Percentiles rank a stretch among this genome's conserved stretches.
These are phyloP conservation scores for Leccinum incarnatum DNA, from an alignment of 768 basidiomycete species.

Conservation along the genomic window DNA sequence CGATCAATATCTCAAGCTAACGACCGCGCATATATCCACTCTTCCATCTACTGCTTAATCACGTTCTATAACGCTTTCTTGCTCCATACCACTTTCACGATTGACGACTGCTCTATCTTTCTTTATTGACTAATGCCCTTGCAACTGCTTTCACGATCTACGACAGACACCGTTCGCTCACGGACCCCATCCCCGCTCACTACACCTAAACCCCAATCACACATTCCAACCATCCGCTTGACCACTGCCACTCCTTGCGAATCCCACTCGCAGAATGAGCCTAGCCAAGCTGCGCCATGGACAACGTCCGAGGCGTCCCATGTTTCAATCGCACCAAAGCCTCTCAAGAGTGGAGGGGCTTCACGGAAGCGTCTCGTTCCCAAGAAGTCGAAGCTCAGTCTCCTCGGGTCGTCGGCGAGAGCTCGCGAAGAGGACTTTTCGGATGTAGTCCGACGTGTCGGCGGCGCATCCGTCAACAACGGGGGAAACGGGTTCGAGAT, in stretches of 20 bases:
- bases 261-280: slow-evolving; percentile 34
- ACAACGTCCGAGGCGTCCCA: slow-evolving; percentile 6
- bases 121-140: slow-evolving; percentile 28
- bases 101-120: slow-evolving; percentile 15
- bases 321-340: slow-evolving; percentile 31
- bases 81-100: slow-evolving; percentile 25
- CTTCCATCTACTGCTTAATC: slow-evolving; percentile 4
- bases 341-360: slow-evolving; percentile 9
- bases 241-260: slow-evolving; percentile 66
- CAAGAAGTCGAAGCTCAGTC: slow-evolving; percentile 65
- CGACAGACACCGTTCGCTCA: slow-evolving; percentile 23
- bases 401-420: slow-evolving; percentile 37
- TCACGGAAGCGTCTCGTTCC: slow-evolving; percentile 58
- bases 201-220: slow-evolving; percentile 29
- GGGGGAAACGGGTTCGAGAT: slow-evolving; percentile 64
- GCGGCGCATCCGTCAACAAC: slow-evolving; percentile 18
- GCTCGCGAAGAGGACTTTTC: slow-evolving; percentile 49
- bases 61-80: slow-evolving; percentile 15
- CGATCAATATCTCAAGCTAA: slow-evolving; percentile 22
- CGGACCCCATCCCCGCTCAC: slow-evolving; percentile 28
- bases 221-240: slow-evolving; percentile 64
- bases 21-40: slow-evolving; percentile 17
- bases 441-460: slow-evolving; percentile 56
- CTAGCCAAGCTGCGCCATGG: slow-evolving; percentile 27
- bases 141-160: slow-evolving; percentile 31